A percentile compares a stretch with the other conserved stretches of the same genome.
phyloP scores from a whole-genome alignment of 2,329 filamentous ascomycete genomes.

The Tolypocladium guangdongense region DNA sequence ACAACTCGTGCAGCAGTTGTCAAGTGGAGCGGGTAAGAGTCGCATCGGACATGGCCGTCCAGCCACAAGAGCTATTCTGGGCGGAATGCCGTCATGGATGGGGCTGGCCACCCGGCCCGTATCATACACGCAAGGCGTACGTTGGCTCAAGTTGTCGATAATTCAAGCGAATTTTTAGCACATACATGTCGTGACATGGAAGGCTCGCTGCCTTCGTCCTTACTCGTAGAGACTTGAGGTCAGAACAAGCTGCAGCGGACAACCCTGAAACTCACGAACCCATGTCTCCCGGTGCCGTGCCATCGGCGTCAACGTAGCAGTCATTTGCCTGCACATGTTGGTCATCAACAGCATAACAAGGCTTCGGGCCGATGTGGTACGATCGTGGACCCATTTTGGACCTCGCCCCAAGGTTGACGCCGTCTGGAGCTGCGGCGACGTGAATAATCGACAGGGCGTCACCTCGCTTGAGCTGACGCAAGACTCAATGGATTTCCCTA shows the following conservation, averaged over 20 bases:
- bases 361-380: no score
- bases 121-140: no score
- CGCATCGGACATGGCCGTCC: neutral
- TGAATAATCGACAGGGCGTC: neutral
- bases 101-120: no score
- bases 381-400: neutral
- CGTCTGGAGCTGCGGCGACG: neutral
- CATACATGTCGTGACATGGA: no score
- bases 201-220: no score
- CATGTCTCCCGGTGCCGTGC: neutral
- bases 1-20: neutral
- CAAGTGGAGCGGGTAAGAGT: neutral
- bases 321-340: neutral
- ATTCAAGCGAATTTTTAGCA: no score
- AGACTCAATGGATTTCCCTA: neutral
- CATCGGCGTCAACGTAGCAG: neutral
- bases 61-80: neutral
- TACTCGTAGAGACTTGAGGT: no score
- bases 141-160: no score
- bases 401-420: neutral
- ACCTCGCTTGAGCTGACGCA: neutral
- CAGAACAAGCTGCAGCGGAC: neutral
- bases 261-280: neutral
- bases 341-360: neutral
- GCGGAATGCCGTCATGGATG: no score